Conservation (phyloP, 768 basidiomycete species). For the Dictyophora rubrovolvata region DNA sequence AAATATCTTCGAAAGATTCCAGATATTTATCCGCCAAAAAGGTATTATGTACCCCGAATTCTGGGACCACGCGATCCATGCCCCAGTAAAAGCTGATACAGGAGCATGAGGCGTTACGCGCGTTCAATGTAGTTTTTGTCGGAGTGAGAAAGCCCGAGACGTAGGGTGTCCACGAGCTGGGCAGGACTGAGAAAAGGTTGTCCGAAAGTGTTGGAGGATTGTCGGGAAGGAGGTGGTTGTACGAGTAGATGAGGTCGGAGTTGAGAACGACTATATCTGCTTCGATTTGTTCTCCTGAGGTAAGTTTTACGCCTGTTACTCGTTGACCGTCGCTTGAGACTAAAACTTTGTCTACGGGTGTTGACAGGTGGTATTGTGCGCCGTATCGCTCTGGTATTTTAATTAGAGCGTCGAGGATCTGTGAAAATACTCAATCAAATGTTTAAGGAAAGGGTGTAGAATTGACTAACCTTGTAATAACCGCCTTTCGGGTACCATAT, state of each 20-base stretch:
- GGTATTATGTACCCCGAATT: slow-evolving; percentile 30
- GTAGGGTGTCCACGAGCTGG: not conserved
- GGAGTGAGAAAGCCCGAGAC: not conserved
- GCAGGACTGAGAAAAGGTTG: not conserved
- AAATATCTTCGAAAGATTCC: slow-evolving; percentile 32
- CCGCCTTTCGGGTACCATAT: slow-evolving; percentile 23
- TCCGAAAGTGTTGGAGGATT: slow-evolving; percentile 8
- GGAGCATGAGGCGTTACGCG: slow-evolving; percentile 23
- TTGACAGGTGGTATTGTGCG: slow-evolving; percentile 24
- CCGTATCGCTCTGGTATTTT: slow-evolving; percentile 23
- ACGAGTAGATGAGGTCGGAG: slow-evolving; percentile 30
- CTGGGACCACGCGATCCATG: slow-evolving; percentile 23
- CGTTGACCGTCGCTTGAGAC: slow-evolving; percentile 15
- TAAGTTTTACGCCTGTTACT: slow-evolving; percentile 25
- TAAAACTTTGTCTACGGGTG: slow-evolving; percentile 24
- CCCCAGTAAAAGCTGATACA: slow-evolving; percentile 34
- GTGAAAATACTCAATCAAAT: not conserved
- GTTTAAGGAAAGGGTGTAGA: not conserved
- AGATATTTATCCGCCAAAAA: slow-evolving; percentile 32
- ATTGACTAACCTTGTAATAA: slow-evolving; percentile 10
- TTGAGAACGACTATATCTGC: slow-evolving; percentile 31
- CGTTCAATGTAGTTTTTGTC: not conserved
- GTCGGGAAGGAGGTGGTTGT: slow-evolving; percentile 25
- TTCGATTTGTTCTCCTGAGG: slow-evolving; percentile 17
- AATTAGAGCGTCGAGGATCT: slow-evolving; percentile 22